Conservation (phyloP, 352 stramenopile genomes). For the Globisporangium iwayamae region DNA sequence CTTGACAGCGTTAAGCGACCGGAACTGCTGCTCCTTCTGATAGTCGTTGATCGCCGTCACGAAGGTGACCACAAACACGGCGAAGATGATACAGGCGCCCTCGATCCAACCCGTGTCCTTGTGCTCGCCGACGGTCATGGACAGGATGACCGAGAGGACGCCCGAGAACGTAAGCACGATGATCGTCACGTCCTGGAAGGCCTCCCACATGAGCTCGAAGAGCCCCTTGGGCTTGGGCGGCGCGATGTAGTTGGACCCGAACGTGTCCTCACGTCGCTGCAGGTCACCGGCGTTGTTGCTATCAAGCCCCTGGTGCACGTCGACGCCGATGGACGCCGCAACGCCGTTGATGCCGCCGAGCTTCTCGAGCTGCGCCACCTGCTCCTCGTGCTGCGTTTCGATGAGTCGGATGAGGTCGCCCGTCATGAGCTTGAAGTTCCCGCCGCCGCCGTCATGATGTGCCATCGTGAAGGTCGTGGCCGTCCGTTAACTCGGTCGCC, state of each 20-base stretch:
- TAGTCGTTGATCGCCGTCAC: conserved; percentile 92
- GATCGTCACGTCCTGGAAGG: conserved; percentile 83
- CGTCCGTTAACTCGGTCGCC: neutral
- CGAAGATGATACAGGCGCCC: conserved; percentile 89
- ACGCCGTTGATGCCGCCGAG: conserved; percentile 59
- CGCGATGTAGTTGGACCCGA: conserved; percentile 68
- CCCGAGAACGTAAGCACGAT: conserved; percentile 57
- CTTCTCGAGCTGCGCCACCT: conserved; percentile 47
- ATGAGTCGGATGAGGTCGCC: conserved; percentile 67
- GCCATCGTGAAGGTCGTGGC: neutral
- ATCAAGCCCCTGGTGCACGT: conserved; percentile 48
- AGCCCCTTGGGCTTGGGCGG: conserved; percentile 46
- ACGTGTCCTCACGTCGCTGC: conserved; percentile 46
- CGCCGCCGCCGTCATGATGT: conserved; percentile 3
- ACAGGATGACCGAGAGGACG: conserved; percentile 50
- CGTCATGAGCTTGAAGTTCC: conserved; percentile 39
- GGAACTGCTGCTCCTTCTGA: conserved; percentile 90
- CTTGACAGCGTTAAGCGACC: conserved; percentile 79
- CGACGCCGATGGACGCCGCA: conserved; percentile 36
- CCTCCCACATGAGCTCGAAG: conserved; percentile 85
- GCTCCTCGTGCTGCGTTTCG: conserved; percentile 60
- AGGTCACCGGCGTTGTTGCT: conserved; percentile 41
- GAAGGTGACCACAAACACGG: conserved; percentile 87
- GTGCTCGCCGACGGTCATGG: conserved; percentile 52
- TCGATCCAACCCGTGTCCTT: conserved; percentile 84